A percentile compares a stretch with the other conserved stretches of the same genome.
Conservation (phyloP, 2,329 filamentous ascomycete genomes). For the Colletotrichum tropicale region DNA sequence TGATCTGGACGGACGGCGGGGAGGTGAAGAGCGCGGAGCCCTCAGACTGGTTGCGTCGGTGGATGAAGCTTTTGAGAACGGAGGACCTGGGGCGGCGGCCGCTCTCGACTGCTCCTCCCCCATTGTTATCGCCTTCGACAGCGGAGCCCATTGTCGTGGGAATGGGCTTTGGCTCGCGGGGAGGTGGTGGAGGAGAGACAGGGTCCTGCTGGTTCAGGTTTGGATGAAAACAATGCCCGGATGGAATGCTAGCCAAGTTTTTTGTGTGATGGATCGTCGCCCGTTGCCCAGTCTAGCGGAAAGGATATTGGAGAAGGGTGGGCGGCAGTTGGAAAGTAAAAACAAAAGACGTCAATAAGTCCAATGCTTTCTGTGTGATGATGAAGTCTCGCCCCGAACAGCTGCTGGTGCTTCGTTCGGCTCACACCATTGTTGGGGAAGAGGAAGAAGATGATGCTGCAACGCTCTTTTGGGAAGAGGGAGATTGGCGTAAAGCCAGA, state of each 20-base stretch:
- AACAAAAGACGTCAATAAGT: background rate
- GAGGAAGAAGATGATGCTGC: background rate
- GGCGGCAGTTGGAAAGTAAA: background rate
- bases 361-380: background rate
- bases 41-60: constrained; percentile 52
- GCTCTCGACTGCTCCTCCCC: background rate
- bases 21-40: constrained; percentile 32
- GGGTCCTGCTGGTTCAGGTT: constrained; percentile 5
- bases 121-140: constrained; percentile 15
- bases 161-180: constrained; percentile 1
- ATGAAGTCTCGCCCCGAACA: background rate
- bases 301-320: background rate
- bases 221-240: constrained; percentile 9
- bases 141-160: constrained; percentile 18
- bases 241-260: constrained; percentile 6
- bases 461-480: background rate
- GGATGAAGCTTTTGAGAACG: constrained; percentile 54
- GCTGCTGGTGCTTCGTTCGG: background rate
- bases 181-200: constrained; percentile 6
- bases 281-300: background rate
- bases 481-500: constrained; percentile 11
- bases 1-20: constrained; percentile 24
- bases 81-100: constrained; percentile 44
- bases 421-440: constrained; percentile 14
- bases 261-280: background rate